phyloP scores from a whole-genome alignment of 768 basidiomycete genomes.

The Hygrocybe punicea region DNA sequence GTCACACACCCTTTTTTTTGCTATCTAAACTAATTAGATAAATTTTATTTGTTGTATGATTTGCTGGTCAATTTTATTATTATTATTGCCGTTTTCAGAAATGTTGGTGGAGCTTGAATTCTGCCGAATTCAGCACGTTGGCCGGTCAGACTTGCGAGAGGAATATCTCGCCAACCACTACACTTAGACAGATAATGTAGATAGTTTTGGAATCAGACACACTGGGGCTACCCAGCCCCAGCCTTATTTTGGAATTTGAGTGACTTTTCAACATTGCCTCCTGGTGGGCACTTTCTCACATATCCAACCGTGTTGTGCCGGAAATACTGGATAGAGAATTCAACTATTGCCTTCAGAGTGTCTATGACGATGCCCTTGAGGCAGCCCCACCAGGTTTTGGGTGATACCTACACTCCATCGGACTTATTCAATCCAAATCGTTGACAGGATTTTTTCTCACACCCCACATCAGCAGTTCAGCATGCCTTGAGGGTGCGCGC shows the following conservation, averaged over 20 bases:
- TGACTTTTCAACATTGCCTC: background rate
- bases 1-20: no score
- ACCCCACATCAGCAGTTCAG: background rate
- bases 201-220: background rate
- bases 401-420: background rate
- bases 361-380: background rate
- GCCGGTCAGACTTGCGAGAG: background rate
- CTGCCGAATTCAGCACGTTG: background rate
- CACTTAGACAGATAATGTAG: background rate
- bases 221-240: no score
- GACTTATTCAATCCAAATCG: background rate
- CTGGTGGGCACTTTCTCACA: background rate
- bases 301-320: background rate
- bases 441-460: background rate
- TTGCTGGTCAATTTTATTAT: no score
- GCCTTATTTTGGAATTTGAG: no score
- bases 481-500: background rate
- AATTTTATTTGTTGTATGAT: no score
- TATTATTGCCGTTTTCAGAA: slow-evolving; percentile 3
- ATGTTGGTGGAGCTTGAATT: slow-evolving; percentile 3
- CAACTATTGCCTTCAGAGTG: background rate
- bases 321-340: background rate
- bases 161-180: background rate
- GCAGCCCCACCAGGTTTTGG: background rate
- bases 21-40: no score